These are phyloP conservation scores for Oryza meridionalis DNA, from an alignment of 176 grass and related monocot species.

Conservation along the genomic window DNA sequence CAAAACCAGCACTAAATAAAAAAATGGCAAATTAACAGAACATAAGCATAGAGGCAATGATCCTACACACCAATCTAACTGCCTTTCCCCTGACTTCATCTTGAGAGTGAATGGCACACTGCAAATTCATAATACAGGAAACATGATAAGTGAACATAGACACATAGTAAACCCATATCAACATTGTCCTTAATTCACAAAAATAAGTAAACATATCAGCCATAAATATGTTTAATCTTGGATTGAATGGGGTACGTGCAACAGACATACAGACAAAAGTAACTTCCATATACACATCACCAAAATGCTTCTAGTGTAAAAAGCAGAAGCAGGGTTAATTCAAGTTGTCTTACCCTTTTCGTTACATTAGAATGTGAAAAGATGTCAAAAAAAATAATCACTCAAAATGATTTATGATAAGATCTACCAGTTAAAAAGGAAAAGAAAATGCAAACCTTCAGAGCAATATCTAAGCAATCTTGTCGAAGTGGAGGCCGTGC, in stretches of 20 bases:
- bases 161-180: not conserved
- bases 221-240: slow-evolving; percentile 23
- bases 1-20: slow-evolving; percentile 19
- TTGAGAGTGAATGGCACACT: slow-evolving; percentile 94
- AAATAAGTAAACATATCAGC: slow-evolving; percentile 9
- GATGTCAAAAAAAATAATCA: not conserved
- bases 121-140: slow-evolving; percentile 44
- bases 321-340: not conserved
- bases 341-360: not conserved
- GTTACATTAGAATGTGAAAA: slow-evolving; percentile 23
- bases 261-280: slow-evolving; percentile 24
- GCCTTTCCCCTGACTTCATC: slow-evolving; percentile 93
- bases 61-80: slow-evolving; percentile 77
- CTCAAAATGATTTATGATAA: slow-evolving; percentile 14
- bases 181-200: slow-evolving; percentile 7
- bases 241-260: slow-evolving; percentile 23
- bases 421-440: slow-evolving; percentile 35
- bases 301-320: not conserved
- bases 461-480: slow-evolving; percentile 86
- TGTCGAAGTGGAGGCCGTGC: slow-evolving; percentile 69
- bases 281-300: slow-evolving; percentile 29
- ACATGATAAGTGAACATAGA: slow-evolving; percentile 23
- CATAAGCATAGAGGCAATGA: slow-evolving; percentile 19
- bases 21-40: slow-evolving; percentile 19
- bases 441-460: slow-evolving; percentile 72